Percentiles rank a stretch among this genome's conserved stretches.
phyloP scores from a whole-genome alignment of 2,329 filamentous ascomycete species.

The Capronia americana region DNA sequence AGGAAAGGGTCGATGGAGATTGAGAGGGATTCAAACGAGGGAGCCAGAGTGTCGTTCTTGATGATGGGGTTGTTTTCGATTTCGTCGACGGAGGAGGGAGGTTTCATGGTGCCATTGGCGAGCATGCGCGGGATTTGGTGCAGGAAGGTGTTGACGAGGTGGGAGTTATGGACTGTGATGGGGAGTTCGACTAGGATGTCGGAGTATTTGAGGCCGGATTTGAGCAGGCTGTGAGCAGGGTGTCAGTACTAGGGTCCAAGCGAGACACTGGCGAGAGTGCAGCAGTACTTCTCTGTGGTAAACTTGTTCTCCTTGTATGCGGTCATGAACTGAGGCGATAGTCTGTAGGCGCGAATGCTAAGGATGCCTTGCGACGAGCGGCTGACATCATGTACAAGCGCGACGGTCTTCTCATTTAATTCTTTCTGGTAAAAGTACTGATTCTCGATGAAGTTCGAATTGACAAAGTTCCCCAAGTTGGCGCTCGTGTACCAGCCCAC shows the following conservation, averaged over 20 bases:
- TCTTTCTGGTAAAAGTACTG: conserved; percentile 97
- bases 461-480: conserved; percentile 98
- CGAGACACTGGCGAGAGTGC: neutral
- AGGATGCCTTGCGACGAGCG: conserved; percentile 90
- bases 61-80: conserved; percentile 69
- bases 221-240: conserved; percentile 73
- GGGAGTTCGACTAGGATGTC: conserved; percentile 93
- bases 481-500: conserved; percentile 99
- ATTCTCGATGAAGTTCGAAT: conserved; percentile 94
- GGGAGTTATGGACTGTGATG: conserved; percentile 91
- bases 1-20: conserved; percentile 96
- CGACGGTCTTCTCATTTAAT: conserved; percentile 81
- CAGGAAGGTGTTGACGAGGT: conserved; percentile 92
- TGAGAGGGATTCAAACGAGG: conserved; percentile 87
- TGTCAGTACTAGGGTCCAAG: conserved; percentile 37
- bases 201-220: conserved; percentile 90
- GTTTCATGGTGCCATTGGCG: conserved; percentile 51
- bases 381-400: conserved; percentile 93
- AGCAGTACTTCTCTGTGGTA: conserved; percentile 84
- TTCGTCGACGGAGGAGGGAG: conserved; percentile 79
- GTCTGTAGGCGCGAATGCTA: conserved; percentile 86
- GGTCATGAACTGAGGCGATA: conserved; percentile 85
- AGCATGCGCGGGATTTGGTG: conserved; percentile 82
- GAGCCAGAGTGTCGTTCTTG: conserved; percentile 72
- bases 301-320: conserved; percentile 98